Conservation (phyloP, 2,329 filamentous ascomycete species). For the Celoporthe dispersa region DNA sequence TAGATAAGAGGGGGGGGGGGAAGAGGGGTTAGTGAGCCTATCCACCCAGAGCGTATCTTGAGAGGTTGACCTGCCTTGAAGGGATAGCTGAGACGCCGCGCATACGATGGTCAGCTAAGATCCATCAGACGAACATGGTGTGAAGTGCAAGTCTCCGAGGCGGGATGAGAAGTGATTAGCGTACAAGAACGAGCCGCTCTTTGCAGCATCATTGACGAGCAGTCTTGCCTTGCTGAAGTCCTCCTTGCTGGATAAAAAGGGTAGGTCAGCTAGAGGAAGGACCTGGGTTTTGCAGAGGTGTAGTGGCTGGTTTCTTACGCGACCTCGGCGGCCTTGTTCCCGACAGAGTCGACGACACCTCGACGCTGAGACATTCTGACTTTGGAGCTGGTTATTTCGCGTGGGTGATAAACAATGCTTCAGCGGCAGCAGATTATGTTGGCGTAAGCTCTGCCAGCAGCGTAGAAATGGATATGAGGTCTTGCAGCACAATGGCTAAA, state of each 20-base stretch:
- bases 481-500: neutral
- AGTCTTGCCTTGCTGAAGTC: constrained; percentile 71
- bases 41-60: constrained; percentile 5
- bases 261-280: constrained; percentile 25
- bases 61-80: constrained; percentile 58
- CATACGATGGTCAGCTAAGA: neutral
- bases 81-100: constrained; percentile 47
- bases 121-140: neutral
- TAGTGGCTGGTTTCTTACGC: constrained; percentile 42
- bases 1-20: constrained; percentile 34
- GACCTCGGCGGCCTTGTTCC: constrained; percentile 54
- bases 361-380: constrained; percentile 27
- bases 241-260: constrained; percentile 54
- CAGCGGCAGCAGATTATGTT: neutral
- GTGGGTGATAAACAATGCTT: neutral
- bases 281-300: neutral
- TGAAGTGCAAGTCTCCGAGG: neutral
- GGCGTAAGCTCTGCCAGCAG: neutral
- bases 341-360: constrained; percentile 43
- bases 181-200: constrained; percentile 82
- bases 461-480: neutral
- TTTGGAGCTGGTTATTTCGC: neutral
- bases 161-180: neutral
- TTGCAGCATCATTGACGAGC: constrained; percentile 70
- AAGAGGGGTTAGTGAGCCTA: constrained; percentile 10